Evolutionary conservation across 192 early-diverging fungal species (phyloP).

Genomic region (Coemansia guatemalensis): DNA sequence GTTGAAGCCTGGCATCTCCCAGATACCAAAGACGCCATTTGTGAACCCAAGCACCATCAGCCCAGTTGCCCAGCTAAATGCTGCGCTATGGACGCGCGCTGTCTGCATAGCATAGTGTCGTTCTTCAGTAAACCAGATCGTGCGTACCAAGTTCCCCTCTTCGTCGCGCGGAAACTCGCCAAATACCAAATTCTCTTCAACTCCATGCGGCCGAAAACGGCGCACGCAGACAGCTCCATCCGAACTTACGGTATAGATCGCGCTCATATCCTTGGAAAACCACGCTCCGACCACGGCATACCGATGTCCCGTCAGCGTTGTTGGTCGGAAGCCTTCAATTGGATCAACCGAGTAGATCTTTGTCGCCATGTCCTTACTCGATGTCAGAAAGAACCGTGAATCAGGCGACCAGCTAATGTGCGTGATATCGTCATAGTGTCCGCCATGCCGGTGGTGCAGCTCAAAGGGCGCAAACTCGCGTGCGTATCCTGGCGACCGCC

Average conservation of each 20-base stretch:
- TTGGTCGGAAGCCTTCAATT: slow-evolving; percentile 68
- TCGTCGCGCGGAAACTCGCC: slow-evolving; percentile 60
- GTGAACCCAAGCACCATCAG: slow-evolving; percentile 89
- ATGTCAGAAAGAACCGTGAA: slow-evolving; percentile 63
- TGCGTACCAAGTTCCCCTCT: slow-evolving; percentile 35
- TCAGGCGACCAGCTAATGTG: slow-evolving; percentile 84
- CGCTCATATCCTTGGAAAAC: slow-evolving; percentile 53
- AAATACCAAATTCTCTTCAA: slow-evolving; percentile 58
- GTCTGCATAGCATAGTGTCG: slow-evolving; percentile 81
- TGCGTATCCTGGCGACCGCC: slow-evolving; percentile 89
- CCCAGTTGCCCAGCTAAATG: slow-evolving; percentile 70
- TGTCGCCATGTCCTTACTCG: slow-evolving; percentile 46
- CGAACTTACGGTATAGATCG: slow-evolving; percentile 76
- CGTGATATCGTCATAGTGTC: slow-evolving; percentile 84
- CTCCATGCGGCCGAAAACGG: slow-evolving; percentile 51
- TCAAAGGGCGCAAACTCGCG: slow-evolving; percentile 93
- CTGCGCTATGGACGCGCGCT: slow-evolving; percentile 74
- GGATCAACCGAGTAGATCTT: slow-evolving; percentile 56
- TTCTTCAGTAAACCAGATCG: slow-evolving; percentile 53
- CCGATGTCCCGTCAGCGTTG: slow-evolving; percentile 81
- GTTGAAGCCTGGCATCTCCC: slow-evolving; percentile 93
- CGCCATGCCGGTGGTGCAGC: slow-evolving; percentile 74
- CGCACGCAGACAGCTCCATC: slow-evolving; percentile 92
- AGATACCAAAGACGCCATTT: slow-evolving; percentile 96
- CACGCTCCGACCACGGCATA: slow-evolving; percentile 82